Percentiles rank a stretch among this genome's conserved stretches.
Conservation (phyloP, 345 rosid species). For the Populus deltoides region DNA sequence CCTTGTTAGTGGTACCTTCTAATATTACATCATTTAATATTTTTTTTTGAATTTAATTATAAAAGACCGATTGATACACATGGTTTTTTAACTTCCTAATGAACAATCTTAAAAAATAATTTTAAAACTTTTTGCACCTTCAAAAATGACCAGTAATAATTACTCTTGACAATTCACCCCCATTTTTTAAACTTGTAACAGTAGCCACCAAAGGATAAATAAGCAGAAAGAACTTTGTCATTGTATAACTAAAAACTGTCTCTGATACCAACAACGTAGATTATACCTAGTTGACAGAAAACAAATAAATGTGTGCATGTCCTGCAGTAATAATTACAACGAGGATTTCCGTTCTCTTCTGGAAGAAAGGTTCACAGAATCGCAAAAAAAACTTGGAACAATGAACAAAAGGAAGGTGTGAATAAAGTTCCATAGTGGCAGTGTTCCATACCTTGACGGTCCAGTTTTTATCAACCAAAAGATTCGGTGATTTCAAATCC, state of each 20-base stretch:
- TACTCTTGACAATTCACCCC: background rate
- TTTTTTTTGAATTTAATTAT: background rate
- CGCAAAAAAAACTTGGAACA: constrained; percentile 8
- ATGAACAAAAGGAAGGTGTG: background rate
- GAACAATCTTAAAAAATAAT: background rate
- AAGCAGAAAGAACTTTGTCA: background rate
- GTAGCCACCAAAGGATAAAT: background rate
- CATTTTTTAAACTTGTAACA: background rate
- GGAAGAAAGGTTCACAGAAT: too few species aligned
- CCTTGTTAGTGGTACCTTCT: background rate
- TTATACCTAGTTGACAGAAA: background rate
- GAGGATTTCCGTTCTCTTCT: too few species aligned
- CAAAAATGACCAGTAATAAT: background rate
- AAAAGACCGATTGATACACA: background rate
- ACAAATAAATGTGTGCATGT: background rate
- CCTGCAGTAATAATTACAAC: background rate
- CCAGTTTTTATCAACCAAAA: constrained; percentile 98
- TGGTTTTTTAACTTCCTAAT: background rate
- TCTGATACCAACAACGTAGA: background rate
- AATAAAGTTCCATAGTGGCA: background rate
- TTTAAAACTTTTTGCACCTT: background rate
- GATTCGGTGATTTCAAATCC: constrained; percentile 97
- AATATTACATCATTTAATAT: background rate
- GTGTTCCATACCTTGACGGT: constrained; percentile 67
- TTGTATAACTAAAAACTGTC: background rate